Conservation (phyloP, 1,284 basidiomycete genomes). For the Pulveroboletus sp. region DNA sequence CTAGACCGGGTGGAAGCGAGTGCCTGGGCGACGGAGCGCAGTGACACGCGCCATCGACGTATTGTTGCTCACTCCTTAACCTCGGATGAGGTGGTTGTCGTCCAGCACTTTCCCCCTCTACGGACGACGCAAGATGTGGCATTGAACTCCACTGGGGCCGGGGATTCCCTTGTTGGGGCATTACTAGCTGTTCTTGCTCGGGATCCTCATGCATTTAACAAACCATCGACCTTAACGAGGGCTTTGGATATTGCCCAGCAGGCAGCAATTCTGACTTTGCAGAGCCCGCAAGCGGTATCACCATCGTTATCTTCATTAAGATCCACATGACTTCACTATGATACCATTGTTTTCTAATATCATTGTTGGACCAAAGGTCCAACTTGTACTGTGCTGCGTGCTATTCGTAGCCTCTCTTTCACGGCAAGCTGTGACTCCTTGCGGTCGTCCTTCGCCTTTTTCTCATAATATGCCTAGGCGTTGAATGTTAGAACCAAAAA, state of each 20-base stretch:
- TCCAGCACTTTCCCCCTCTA: constrained; percentile 73
- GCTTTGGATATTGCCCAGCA: constrained; percentile 56
- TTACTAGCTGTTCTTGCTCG: constrained; percentile 59
- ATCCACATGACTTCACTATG: no score
- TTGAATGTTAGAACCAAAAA: constrained; percentile 3
- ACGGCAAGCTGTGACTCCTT: constrained; percentile 39
- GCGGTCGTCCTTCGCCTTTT: constrained; percentile 46
- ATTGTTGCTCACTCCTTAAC: constrained; percentile 53
- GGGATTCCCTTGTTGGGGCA: constrained; percentile 84
- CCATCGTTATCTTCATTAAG: constrained; percentile 49
- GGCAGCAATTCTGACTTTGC: constrained; percentile 66
- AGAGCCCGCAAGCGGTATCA: constrained; percentile 66
- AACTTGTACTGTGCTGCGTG: constrained; percentile 58
- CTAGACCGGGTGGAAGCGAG: constrained; percentile 44
- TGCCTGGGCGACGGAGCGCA: constrained; percentile 51
- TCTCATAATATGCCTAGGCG: constrained; percentile 55
- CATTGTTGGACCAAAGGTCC: constrained; percentile 46
- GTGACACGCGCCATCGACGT: constrained; percentile 47
- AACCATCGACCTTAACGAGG: constrained; percentile 44
- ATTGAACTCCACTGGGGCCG: constrained; percentile 86
- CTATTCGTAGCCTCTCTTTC: constrained; percentile 52
- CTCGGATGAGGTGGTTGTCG: constrained; percentile 50
- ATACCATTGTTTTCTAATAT: constrained; percentile 13
- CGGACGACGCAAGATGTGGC: constrained; percentile 44
- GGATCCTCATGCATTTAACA: constrained; percentile 47